These are phyloP conservation scores for Aspergillus neoniger DNA, from an alignment of 2,329 filamentous ascomycete genomes.

Conservation along the genomic window DNA sequence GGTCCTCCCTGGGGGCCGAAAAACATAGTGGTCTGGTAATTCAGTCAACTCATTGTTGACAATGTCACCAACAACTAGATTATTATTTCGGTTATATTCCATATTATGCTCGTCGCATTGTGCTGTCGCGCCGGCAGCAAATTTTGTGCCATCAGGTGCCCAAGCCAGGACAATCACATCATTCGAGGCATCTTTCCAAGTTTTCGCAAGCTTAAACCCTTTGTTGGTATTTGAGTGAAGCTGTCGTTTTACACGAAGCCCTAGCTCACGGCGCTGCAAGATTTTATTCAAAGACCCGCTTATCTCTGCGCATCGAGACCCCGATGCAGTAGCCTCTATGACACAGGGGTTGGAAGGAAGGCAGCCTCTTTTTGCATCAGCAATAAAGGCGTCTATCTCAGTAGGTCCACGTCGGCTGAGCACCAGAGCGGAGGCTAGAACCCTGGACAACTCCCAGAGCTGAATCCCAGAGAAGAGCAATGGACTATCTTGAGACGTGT, in stretches of 20 bases:
- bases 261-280: constrained; percentile 35
- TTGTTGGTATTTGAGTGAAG: constrained; percentile 32
- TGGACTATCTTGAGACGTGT: background rate
- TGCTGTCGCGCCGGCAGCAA: constrained; percentile 60
- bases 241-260: constrained; percentile 16
- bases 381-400: constrained; percentile 26
- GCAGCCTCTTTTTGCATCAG: constrained; percentile 22
- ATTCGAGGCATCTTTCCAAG: constrained; percentile 60
- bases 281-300: constrained; percentile 15
- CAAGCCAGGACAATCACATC: constrained; percentile 61
- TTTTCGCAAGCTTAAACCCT: constrained; percentile 46
- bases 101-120: constrained; percentile 58
- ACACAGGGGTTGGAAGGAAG: constrained; percentile 22
- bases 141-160: constrained; percentile 56
- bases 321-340: constrained; percentile 6
- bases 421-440: constrained; percentile 12
- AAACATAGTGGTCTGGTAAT: constrained; percentile 55
- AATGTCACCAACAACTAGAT: constrained; percentile 57
- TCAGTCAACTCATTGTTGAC: constrained; percentile 49
- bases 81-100: constrained; percentile 62
- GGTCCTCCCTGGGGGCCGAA: constrained; percentile 41
- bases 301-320: background rate
- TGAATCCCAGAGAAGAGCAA: background rate
- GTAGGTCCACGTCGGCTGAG: constrained; percentile 20
- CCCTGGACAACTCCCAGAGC: constrained; percentile 10